Evolutionary conservation across 768 basidiomycete genomes (phyloP), one percentile per base, ranked within the genome.

Genomic region (Psilocybe subaeruginosa): DNA sequence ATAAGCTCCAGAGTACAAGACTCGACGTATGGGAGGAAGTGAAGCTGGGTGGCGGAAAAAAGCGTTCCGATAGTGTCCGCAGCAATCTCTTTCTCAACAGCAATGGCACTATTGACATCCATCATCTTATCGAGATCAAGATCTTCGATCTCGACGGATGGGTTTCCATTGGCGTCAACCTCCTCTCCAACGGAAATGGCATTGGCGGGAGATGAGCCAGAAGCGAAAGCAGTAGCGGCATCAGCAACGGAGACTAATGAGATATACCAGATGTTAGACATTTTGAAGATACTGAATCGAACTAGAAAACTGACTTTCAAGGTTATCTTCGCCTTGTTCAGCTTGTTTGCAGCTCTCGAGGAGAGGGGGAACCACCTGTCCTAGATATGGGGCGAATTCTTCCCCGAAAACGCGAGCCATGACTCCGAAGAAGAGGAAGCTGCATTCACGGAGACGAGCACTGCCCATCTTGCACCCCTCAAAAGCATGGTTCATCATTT

Each of bases 31-130:
- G 95, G 94, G 68, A 98, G 81, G 88, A 97, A 99, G 69, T 93
- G 89, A 50, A 74, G 76, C 68, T 88, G 86, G 31, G 93, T 94
- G 9, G 91, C 84, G 31, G 86, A 81, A 72, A 99, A 99, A 63
- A 99, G 77, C 37, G 91, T 90, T 62, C 97, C 95, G 65, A 99
- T 89, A 4, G 96, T 94, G 72, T 99, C 96, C 27, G 95, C 94
- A 19, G 97, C 96, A 62, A 98, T 97, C 80, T 99, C 97, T 77
- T 99, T 99, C 82, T 99, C 97, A 58, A 99, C 95, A 46, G 96
- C 96, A 66, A 99, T 90, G 19, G 95, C 96, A 68, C 91, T 93
- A 80, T 95, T 97, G 63, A 96, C 93, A 63, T 95, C 92, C 70
- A 95, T 84, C 75, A 93, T 81, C 75, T 94, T 93, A 68, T 93